Evolutionary conservation across 2,329 filamentous ascomycete genomes (phyloP), one percentile per base, ranked within the genome.

Genomic region (Pseudocercospora eumusae): DNA sequence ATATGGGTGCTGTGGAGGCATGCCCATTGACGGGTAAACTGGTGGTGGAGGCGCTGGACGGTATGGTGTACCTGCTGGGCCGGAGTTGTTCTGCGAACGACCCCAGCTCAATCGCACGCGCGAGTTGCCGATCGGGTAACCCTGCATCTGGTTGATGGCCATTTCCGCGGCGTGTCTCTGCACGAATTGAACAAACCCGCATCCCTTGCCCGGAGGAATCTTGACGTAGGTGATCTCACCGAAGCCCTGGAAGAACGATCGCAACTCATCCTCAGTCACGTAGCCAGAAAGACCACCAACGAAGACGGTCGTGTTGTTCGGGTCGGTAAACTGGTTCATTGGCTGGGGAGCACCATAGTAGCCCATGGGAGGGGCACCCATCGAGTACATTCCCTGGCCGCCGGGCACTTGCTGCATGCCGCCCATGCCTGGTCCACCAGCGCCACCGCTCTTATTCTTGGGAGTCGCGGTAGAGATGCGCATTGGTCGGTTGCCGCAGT

Each of bases 91-190:
- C 84, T 99, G 95, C 59, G 91, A 96, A 68, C 95, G 91, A 67
- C 95, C 95, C 95, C 95, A 99, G 77, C 92, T 96, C 69, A 99
- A 86, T 73, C 95, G 92, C 63, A 99, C 95, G 69, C 95, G 92
- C 52, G 93, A 98, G 84, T 99, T 99, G 60, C 95, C 95, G 73
- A 99, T 99, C 23, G 95, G 95, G 77, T 99, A 99, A 64, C 95
- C 95, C 81, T 99, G 95, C 95, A 99, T 99, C 81, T 99, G 95
- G 82, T 99, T 99, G 85, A 99, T 99, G 70, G 95, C 95, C 95
- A 99, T 99, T 82, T 99, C 95, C 13, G 95, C 95, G 57, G 95
- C 95, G 74, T 99, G 95, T 69, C 95, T 92, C 82, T 99, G 95
- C 61, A 99, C 95, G 72, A 99, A 99, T 80, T 99, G 95, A 63